Conservation (phyloP, 257 asterid genomes). For the Echium plantagineum region DNA sequence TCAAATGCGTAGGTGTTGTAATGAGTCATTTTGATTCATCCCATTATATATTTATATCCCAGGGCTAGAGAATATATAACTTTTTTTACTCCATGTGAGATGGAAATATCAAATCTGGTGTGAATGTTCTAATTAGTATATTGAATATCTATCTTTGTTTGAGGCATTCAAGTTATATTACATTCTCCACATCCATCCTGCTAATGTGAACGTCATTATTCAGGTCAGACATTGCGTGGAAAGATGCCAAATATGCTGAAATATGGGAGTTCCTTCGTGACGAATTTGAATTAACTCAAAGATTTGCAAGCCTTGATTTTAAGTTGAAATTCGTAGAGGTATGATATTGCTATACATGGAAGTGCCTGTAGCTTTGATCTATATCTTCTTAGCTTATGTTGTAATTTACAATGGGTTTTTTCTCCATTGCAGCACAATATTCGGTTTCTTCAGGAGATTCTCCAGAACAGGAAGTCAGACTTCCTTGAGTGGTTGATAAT, state of each 20-base stretch:
- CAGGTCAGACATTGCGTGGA: conserved; percentile 86
- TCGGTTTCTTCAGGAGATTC: conserved; percentile 88
- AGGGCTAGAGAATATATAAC: too few species aligned
- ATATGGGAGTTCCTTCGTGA: conserved; percentile 98
- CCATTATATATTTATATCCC: too few species aligned
- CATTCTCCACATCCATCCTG: background rate
- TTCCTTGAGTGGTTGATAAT: conserved; percentile 93
- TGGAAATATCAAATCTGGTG: too few species aligned
- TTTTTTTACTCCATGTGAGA: too few species aligned
- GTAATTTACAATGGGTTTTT: conserved; percentile 7
- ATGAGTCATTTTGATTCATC: too few species aligned
- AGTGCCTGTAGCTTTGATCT: background rate
- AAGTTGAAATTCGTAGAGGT: conserved; percentile 97
- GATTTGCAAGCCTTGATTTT: conserved; percentile 94
- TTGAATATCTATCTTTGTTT: too few species aligned
- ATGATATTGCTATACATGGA: conserved; percentile 1
- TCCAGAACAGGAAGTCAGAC: conserved; percentile 91
- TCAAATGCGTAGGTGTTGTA: too few species aligned
- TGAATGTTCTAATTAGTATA: too few species aligned
- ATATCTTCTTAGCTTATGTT: background rate
- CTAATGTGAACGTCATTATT: conserved; percentile 3
- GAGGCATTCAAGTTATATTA: background rate
- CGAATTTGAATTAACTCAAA: conserved; percentile 89
- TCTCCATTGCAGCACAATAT: conserved; percentile 66
- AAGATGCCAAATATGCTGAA: conserved; percentile 94